phyloP scores from a whole-genome alignment of 441 rosid genomes.

The Caryocar brasiliense region DNA sequence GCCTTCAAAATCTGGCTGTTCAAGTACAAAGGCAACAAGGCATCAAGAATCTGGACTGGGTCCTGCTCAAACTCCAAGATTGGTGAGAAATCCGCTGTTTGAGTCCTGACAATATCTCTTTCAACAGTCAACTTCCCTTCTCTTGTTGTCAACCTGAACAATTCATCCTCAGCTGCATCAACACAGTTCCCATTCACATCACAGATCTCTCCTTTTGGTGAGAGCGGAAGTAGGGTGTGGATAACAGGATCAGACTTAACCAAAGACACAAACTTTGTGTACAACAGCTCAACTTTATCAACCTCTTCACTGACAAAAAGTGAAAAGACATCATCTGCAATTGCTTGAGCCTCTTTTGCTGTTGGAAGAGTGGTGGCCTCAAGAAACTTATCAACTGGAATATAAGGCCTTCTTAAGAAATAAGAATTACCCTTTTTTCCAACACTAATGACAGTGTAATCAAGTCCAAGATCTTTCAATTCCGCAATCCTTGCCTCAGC shows the following conservation, averaged over 20 bases:
- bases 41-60: conserved; percentile 94
- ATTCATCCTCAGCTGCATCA: conserved; percentile 86
- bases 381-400: conserved; percentile 61
- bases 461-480: conserved; percentile 55
- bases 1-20: conserved; percentile 93
- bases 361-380: conserved; percentile 60
- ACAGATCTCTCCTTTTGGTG: conserved; percentile 79
- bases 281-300: conserved; percentile 84
- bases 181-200: conserved; percentile 76
- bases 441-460: conserved; percentile 65
- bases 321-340: conserved; percentile 86
- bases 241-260: conserved; percentile 89
- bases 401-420: conserved; percentile 58
- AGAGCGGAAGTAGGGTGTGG: conserved; percentile 76
- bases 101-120: conserved; percentile 53
- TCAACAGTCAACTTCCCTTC: conserved; percentile 80
- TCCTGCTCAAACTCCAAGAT: conserved; percentile 91
- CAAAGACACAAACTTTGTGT: conserved; percentile 80
- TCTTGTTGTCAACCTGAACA: conserved; percentile 75
- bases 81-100: conserved; percentile 43
- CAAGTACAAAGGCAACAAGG: conserved; percentile 73
- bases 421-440: conserved; percentile 85
- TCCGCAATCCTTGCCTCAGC: conserved; percentile 63
- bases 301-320: conserved; percentile 80
- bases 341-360: conserved; percentile 83